Percentiles rank a stretch among this genome's conserved stretches.
Conservation (phyloP, 345 rosid genomes). For the Sonneratia alba region DNA sequence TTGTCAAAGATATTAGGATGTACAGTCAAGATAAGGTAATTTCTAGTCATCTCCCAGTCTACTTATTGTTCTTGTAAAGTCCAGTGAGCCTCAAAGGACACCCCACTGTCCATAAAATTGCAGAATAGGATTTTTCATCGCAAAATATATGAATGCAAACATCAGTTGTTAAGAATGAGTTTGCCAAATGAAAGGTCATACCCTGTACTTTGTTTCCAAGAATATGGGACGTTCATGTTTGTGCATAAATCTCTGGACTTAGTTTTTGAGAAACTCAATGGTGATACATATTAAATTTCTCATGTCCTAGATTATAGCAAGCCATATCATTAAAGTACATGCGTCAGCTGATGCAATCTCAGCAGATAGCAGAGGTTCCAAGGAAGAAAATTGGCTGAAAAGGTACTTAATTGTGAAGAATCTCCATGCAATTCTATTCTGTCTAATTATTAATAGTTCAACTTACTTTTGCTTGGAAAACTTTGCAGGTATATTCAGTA, state of each 20-base stretch:
- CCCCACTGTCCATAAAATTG: not conserved
- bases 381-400: constrained; percentile 93
- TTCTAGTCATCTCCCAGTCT: constrained; percentile 1
- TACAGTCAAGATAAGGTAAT: constrained; percentile 79
- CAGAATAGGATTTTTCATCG: not conserved
- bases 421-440: constrained; percentile 3
- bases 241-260: not conserved
- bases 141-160: not conserved
- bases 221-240: not conserved
- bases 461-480: constrained; percentile 7
- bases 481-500: constrained; percentile 67
- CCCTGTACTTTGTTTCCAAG: not conserved
- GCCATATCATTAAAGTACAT: constrained; percentile 86
- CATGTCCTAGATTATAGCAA: constrained; percentile 66
- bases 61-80: not conserved
- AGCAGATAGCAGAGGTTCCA: constrained; percentile 38
- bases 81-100: not conserved
- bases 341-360: constrained; percentile 71
- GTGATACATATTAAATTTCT: constrained; percentile 2
- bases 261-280: not conserved
- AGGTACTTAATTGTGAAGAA: constrained; percentile 31
- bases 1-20: constrained; percentile 86
- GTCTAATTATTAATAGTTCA: not conserved
- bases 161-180: not conserved
- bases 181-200: not conserved